Percentiles rank a stretch among this genome's conserved stretches.
Conservation (phyloP, 139 green algal species). For the Tetradesmus obliquus region DNA sequence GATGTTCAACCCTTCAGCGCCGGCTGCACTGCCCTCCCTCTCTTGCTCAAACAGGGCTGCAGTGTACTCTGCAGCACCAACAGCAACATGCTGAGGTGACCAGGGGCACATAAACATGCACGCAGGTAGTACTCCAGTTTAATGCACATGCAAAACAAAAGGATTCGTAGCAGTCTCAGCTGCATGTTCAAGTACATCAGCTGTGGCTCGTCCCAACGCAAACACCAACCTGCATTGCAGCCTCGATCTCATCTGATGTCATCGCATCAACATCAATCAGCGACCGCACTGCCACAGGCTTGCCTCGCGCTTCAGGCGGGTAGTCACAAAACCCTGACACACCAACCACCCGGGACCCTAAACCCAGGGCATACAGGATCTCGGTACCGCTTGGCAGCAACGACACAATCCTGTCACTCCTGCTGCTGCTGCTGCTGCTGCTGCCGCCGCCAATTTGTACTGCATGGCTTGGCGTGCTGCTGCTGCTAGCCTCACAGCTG, state of each 20-base stretch:
- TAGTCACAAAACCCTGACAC: constrained; percentile 83
- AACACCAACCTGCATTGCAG: constrained; percentile 8
- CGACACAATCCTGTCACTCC: constrained; percentile 61
- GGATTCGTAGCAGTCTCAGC: no score
- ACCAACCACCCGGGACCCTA: constrained; percentile 74
- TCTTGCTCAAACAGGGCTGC: background rate
- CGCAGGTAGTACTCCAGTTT: no score
- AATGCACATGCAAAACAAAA: no score
- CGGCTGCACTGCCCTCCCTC: background rate
- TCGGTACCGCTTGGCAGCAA: constrained; percentile 82
- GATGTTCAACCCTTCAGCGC: background rate
- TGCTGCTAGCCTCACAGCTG: constrained; percentile 8
- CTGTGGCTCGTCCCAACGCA: no score
- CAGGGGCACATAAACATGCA: no score
- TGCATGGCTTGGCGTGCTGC: background rate
- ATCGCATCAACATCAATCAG: constrained; percentile 14
- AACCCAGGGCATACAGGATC: constrained; percentile 82
- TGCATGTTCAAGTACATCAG: no score
- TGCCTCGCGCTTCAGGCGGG: constrained; percentile 57
- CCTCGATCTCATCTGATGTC: constrained; percentile 32
- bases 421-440: constrained; percentile 10
- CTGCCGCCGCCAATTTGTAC: background rate
- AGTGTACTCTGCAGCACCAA: background rate
- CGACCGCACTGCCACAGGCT: constrained; percentile 26
- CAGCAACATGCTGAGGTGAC: no score